These are phyloP conservation scores for Styphnolobium japonicum DNA, from an alignment of 306 rosid genomes.

Conservation along the genomic window DNA sequence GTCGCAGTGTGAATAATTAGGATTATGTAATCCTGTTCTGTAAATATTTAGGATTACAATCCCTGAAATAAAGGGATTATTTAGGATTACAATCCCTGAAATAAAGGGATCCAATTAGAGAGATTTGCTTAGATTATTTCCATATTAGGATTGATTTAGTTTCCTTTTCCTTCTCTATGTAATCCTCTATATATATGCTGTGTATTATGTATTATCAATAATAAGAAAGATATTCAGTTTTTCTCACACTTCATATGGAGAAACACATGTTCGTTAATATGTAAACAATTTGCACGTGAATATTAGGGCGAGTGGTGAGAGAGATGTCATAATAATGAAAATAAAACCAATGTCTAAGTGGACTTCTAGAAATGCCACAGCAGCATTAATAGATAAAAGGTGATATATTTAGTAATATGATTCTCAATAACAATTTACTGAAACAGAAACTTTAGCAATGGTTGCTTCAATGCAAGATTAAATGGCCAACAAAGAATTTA, in stretches of 20 bases:
- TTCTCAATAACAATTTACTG: background rate
- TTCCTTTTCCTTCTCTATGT: too few species aligned
- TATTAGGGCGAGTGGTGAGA: background rate
- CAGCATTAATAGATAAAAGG: background rate
- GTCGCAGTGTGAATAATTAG: too few species aligned
- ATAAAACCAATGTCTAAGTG: background rate
- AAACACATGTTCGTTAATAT: background rate
- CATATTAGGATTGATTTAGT: too few species aligned
- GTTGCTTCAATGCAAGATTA: background rate
- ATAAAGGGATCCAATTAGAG: too few species aligned
- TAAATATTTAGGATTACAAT: too few species aligned
- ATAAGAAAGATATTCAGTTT: too few species aligned
- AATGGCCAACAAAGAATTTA: background rate
- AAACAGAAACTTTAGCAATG: background rate
- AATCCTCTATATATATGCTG: too few species aligned
- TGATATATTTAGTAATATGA: background rate
- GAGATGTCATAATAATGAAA: conserved; percentile 10
- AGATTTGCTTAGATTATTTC: too few species aligned
- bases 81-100: too few species aligned
- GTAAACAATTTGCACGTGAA: background rate
- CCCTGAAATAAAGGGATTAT: too few species aligned
- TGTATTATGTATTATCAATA: too few species aligned
- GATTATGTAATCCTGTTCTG: too few species aligned
- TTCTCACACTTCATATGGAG: background rate
- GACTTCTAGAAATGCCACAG: background rate